A percentile compares a stretch with the other conserved stretches of the same genome.
Evolutionary conservation across 2,329 filamentous ascomycete genomes (phyloP).

Genomic region (Sporothrix phasma): DNA sequence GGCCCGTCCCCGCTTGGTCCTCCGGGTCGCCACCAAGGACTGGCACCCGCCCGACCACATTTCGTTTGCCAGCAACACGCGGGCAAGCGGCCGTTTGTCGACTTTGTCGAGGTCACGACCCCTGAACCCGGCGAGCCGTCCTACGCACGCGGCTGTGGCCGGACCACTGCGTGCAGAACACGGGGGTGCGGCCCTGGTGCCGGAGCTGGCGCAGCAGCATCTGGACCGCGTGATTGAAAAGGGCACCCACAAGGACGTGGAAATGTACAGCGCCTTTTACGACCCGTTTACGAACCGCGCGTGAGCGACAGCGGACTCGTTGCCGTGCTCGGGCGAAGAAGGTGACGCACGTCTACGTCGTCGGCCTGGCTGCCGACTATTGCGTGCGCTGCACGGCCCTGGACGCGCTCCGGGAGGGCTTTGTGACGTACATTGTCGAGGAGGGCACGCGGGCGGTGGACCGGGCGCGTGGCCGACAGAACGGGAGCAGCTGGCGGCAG

Average conservation of each 20-base stretch:
- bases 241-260: constrained; percentile 61
- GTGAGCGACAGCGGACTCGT: constrained; percentile 56
- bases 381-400: constrained; percentile 77
- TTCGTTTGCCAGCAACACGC: constrained; percentile 80
- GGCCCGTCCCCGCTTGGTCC: constrained; percentile 54
- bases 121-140: constrained; percentile 51
- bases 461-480: constrained; percentile 45
- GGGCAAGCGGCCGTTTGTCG: constrained; percentile 55
- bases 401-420: constrained; percentile 67
- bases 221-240: constrained; percentile 68
- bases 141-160: constrained; percentile 75
- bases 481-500: constrained; percentile 42
- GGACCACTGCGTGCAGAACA: constrained; percentile 72
- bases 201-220: constrained; percentile 53
- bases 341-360: constrained; percentile 74
- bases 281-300: constrained; percentile 58
- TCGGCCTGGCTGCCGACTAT: constrained; percentile 79
- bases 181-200: constrained; percentile 62
- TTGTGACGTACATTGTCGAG: constrained; percentile 63
- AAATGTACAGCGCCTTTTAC: constrained; percentile 92
- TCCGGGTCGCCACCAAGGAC: constrained; percentile 83
- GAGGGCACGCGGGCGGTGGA: constrained; percentile 71
- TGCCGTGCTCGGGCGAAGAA: constrained; percentile 40
- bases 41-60: constrained; percentile 76
- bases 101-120: constrained; percentile 54